phyloP scores from a whole-genome alignment of 2,329 filamentous ascomycete genomes.

The Sporothrix brunneoviolacea region DNA sequence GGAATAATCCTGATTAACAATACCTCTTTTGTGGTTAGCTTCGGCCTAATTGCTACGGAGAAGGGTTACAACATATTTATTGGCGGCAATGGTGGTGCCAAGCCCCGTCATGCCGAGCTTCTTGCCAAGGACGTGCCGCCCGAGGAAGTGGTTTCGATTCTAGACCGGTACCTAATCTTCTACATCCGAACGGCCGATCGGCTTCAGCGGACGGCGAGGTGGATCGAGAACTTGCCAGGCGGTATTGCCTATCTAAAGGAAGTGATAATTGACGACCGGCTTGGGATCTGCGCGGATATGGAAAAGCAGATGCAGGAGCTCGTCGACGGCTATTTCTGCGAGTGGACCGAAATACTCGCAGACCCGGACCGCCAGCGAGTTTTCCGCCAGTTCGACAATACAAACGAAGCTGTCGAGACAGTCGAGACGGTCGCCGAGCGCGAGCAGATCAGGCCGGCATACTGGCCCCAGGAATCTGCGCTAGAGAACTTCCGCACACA shows the following conservation, averaged over 20 bases:
- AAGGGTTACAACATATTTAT: conserved; percentile 94
- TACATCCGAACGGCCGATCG: conserved; percentile 91
- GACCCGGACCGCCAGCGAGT: conserved; percentile 53
- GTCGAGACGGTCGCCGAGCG: conserved; percentile 68
- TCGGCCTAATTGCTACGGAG: conserved; percentile 84
- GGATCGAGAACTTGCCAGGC: conserved; percentile 78
- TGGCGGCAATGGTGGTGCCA: conserved; percentile 81
- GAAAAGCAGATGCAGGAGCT: conserved; percentile 84
- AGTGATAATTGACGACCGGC: conserved; percentile 77
- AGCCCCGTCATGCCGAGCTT: conserved; percentile 73
- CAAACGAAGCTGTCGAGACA: conserved; percentile 58
- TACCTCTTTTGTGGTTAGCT: conserved; percentile 47
- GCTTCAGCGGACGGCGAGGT: conserved; percentile 79
- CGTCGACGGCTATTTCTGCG: conserved; percentile 79
- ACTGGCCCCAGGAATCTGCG: conserved; percentile 66
- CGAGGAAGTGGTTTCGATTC: conserved; percentile 71
- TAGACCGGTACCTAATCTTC: conserved; percentile 87
- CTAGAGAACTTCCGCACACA: conserved; percentile 58
- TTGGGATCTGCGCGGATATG: conserved; percentile 76
- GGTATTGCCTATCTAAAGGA: conserved; percentile 77
- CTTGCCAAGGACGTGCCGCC: conserved; percentile 81
- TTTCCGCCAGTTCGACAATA: conserved; percentile 83
- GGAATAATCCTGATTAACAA: conserved; percentile 12
- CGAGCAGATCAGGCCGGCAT: conserved; percentile 64
- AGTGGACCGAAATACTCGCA: conserved; percentile 79